Percentiles rank a stretch among this genome's conserved stretches.
Evolutionary conservation across 495 filamentous ascomycete genomes (phyloP).

Genomic region (Daldinia caldariorum): DNA sequence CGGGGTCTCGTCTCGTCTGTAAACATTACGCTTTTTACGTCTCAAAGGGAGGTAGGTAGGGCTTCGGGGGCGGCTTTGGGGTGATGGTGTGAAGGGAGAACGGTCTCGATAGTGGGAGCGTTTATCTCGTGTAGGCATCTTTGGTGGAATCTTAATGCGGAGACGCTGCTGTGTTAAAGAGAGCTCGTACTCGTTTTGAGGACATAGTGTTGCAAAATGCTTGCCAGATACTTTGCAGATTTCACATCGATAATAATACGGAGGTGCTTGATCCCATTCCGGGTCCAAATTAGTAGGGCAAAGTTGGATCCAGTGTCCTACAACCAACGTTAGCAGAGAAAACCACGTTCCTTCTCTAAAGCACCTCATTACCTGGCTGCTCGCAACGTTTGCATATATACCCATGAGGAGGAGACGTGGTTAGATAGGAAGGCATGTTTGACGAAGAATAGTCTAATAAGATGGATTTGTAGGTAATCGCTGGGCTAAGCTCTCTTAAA

Average conservation of each 20-base stretch:
- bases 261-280: conserved; percentile 43
- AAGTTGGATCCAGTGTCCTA: conserved; percentile 53
- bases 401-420: conserved; percentile 1
- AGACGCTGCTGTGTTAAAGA: conserved; percentile 48
- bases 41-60: background rate
- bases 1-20: conserved; percentile 15
- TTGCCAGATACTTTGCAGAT: conserved; percentile 46
- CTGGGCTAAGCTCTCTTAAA: background rate
- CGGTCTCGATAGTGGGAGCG: conserved; percentile 1
- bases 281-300: conserved; percentile 58
- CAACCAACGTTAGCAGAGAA: conserved; percentile 24
- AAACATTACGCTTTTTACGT: background rate
- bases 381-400: conserved; percentile 54
- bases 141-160: background rate
- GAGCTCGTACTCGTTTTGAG: conserved; percentile 38
- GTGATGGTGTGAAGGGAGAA: background rate
- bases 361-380: conserved; percentile 43
- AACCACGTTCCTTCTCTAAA: background rate
- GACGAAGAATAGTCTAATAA: background rate
- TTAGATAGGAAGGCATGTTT: background rate
- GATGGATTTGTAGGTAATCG: background rate
- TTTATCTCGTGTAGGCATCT: conserved; percentile 5
- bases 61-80: conserved; percentile 17
- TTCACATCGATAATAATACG: conserved; percentile 49
- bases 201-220: conserved; percentile 51